Percentiles rank a stretch among this genome's conserved stretches.
phyloP scores from a whole-genome alignment of 1,284 basidiomycete species.

The Irpex rosettiformis region DNA sequence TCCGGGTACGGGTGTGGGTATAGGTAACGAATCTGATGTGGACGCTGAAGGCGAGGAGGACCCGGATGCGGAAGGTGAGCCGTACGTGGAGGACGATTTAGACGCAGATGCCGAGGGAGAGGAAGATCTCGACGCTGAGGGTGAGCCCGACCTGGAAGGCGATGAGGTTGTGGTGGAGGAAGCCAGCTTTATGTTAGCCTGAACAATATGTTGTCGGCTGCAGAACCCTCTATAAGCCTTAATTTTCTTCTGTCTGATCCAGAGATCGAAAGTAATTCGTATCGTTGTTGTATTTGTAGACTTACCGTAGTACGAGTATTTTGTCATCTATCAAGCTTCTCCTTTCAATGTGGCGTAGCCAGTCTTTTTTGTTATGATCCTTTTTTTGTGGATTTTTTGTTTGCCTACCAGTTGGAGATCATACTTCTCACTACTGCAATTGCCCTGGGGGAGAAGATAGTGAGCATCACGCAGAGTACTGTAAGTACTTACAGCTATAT shows the following conservation, averaged over 20 bases:
- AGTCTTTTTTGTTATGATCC: background rate
- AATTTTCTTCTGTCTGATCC: background rate
- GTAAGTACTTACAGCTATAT: too few species aligned
- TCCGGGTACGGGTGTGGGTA: slow-evolving; percentile 4
- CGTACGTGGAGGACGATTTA: slow-evolving; percentile 21
- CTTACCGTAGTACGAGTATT: background rate
- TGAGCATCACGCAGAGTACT: too few species aligned
- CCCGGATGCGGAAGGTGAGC: slow-evolving; percentile 34
- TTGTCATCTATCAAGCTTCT: background rate
- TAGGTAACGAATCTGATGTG: slow-evolving; percentile 22
- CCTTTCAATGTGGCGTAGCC: background rate
- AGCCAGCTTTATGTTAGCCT: background rate
- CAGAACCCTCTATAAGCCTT: background rate
- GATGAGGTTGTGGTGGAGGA: slow-evolving; percentile 19
- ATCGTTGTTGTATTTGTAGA: slow-evolving; percentile 12
- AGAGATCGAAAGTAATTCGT: background rate
- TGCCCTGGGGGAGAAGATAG: too few species aligned
- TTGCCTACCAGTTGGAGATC: too few species aligned
- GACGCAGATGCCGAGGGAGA: slow-evolving; percentile 40
- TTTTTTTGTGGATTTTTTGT: background rate
- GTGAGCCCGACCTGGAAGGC: slow-evolving; percentile 24
- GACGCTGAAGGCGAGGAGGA: slow-evolving; percentile 24
- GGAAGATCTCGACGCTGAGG: slow-evolving; percentile 30
- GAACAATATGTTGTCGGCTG: background rate
- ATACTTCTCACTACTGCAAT: too few species aligned